These are phyloP conservation scores for Macadamia integrifolia DNA, from an alignment of 164 flowering plant genomes.

Conservation along the genomic window DNA sequence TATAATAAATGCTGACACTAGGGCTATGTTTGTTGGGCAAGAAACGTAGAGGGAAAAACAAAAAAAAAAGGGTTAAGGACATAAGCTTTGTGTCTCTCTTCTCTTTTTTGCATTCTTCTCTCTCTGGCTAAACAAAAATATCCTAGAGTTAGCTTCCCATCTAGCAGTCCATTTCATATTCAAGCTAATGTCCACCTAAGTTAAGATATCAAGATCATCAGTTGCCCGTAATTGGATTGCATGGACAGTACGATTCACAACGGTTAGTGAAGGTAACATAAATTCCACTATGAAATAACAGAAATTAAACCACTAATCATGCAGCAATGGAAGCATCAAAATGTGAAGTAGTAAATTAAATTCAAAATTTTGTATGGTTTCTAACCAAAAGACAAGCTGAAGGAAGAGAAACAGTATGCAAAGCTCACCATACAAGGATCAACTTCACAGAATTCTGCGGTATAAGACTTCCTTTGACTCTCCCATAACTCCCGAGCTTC, in stretches of 20 bases:
- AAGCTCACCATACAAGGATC: conserved; percentile 71
- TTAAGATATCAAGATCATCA: not conserved
- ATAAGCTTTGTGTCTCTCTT: no score
- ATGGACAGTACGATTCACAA: not conserved
- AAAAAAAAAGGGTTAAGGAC: no score
- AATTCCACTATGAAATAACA: not conserved
- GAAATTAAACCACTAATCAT: not conserved
- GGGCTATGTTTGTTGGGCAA: no score
- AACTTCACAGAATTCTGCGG: conserved; percentile 65
- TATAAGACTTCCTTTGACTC: conserved; percentile 66
- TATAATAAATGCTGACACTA: no score
- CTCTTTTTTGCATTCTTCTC: no score
- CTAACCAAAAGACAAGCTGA: not conserved
- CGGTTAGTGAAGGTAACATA: not conserved
- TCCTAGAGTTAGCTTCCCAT: no score
- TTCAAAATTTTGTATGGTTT: not conserved
- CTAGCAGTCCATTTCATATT: no score
- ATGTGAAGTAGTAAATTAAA: no score
- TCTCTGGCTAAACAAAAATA: no score
- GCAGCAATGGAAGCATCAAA: no score
- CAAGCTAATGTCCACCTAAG: not conserved
- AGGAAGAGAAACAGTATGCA: not conserved
- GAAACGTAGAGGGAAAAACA: no score
- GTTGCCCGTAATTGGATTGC: not conserved
- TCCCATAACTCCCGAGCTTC: conserved; percentile 70